phyloP scores from a whole-genome alignment of 768 basidiomycete species.

The Dacryopinax primogenitus region DNA sequence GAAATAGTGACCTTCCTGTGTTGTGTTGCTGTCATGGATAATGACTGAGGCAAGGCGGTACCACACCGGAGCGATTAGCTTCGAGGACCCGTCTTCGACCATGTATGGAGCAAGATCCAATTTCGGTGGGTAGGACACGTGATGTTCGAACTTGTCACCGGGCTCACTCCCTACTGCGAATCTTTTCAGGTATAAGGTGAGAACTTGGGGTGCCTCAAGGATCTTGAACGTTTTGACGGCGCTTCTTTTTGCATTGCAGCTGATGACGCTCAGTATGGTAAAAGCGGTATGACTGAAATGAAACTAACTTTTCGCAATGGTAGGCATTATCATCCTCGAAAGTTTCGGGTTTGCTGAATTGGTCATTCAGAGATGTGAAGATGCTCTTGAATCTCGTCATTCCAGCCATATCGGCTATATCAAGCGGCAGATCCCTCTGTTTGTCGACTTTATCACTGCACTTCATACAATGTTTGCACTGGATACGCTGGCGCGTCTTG shows the following conservation, averaged over 20 bases:
- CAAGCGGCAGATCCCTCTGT: slow-evolving; percentile 85
- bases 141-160: slow-evolving; percentile 72
- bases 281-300: neutral
- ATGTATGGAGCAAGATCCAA: slow-evolving; percentile 65
- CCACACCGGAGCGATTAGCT: slow-evolving; percentile 25
- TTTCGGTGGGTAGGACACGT: slow-evolving; percentile 63
- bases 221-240: slow-evolving; percentile 86
- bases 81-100: slow-evolving; percentile 48
- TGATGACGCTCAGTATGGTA: slow-evolving; percentile 24
- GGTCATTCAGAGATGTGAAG: too few relatives aligned
- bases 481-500: slow-evolving; percentile 76
- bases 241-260: slow-evolving; percentile 82
- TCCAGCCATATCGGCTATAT: slow-evolving; percentile 60
- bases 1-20: slow-evolving; percentile 92
- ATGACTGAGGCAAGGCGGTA: slow-evolving; percentile 89
- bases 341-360: slow-evolving; percentile 69
- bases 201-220: slow-evolving; percentile 70
- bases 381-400: too few relatives aligned
- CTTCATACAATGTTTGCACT: slow-evolving; percentile 64
- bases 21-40: slow-evolving; percentile 82
- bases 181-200: slow-evolving; percentile 90
- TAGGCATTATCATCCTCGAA: slow-evolving; percentile 90
- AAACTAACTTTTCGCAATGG: slow-evolving; percentile 88
- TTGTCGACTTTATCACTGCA: slow-evolving; percentile 95
- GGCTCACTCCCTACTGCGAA: slow-evolving; percentile 72